A percentile compares a stretch with the other conserved stretches of the same genome.
Evolutionary conservation across 768 basidiomycete species (phyloP).

Genomic region (Amanita polypyramis): DNA sequence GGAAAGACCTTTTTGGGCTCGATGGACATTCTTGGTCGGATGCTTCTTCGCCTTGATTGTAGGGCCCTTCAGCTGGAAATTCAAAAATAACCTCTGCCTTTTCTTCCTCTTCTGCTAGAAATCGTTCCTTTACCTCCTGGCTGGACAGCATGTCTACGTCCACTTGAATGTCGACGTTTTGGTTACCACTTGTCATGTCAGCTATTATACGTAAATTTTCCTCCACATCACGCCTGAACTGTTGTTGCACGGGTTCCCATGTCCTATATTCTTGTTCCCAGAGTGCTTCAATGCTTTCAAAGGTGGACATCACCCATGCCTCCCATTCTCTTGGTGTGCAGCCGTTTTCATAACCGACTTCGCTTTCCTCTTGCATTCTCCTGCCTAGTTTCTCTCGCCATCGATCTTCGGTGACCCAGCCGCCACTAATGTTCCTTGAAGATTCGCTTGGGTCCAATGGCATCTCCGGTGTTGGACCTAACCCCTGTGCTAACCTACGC

Average conservation of each 20-base stretch:
- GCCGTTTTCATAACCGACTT: conserved; percentile 11
- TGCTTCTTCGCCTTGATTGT: not conserved
- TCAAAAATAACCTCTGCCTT: conserved; percentile 9
- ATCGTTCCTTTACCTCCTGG: conserved; percentile 31
- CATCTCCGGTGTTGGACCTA: conserved; percentile 63
- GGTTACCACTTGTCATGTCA: conserved; percentile 7
- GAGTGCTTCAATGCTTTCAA: conserved; percentile 81
- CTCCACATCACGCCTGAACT: not conserved
- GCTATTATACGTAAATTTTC: not conserved
- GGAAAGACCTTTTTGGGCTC: not conserved
- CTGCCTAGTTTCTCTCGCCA: conserved; percentile 67
- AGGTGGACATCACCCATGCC: conserved; percentile 73
- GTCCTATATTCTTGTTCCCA: conserved; percentile 59
- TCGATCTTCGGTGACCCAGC: conserved; percentile 63
- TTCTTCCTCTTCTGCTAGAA: conserved; percentile 16
- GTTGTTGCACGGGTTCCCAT: conserved; percentile 37
- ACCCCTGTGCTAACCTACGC: conserved; percentile 54
- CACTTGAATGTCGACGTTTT: conserved; percentile 18
- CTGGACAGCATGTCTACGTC: conserved; percentile 48
- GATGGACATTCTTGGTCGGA: not conserved
- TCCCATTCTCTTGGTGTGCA: conserved; percentile 41
- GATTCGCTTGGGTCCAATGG: conserved; percentile 62
- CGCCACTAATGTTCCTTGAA: conserved; percentile 42
- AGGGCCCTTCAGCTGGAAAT: conserved; percentile 11
- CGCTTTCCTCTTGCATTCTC: conserved; percentile 42